Evolutionary conservation across 2,329 filamentous ascomycete species (phyloP).

Genomic region (Diplodia scrobiculata): DNA sequence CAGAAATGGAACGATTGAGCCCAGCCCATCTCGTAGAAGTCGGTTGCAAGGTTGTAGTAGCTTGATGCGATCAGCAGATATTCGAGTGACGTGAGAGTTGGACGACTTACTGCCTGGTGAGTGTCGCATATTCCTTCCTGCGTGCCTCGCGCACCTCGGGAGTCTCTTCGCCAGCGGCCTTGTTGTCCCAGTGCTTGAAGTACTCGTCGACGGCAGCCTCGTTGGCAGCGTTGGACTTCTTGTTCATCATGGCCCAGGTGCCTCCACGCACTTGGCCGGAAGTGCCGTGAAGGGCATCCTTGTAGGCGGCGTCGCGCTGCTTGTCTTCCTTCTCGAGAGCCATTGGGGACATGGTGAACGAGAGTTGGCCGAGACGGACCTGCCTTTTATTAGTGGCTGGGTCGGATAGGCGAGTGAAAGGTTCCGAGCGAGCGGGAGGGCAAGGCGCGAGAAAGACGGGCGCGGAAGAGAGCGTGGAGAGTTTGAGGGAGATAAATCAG

Average conservation of each 20-base stretch:
- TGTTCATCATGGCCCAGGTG: slow-evolving; percentile 74
- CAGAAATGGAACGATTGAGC: slow-evolving; percentile 97
- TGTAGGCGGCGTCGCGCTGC: slow-evolving; percentile 83
- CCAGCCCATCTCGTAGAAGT: slow-evolving; percentile 97
- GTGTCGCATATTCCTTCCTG: slow-evolving; percentile 83
- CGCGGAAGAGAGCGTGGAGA: slow-evolving; percentile 26
- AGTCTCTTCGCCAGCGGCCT: slow-evolving; percentile 76
- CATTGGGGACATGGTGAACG: slow-evolving; percentile 54
- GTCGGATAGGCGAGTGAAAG: slow-evolving; percentile 5
- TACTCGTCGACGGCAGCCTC: slow-evolving; percentile 85
- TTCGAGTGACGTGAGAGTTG: slow-evolving; percentile 32
- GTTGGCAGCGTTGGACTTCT: slow-evolving; percentile 77
- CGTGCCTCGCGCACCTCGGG: slow-evolving; percentile 77
- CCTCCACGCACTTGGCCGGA: slow-evolving; percentile 71
- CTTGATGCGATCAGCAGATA: slow-evolving; percentile 50
- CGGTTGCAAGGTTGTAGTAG: slow-evolving; percentile 97
- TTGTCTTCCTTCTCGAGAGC: slow-evolving; percentile 80
- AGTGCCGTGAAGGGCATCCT: slow-evolving; percentile 79
- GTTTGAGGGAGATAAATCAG: slow-evolving; percentile 25
- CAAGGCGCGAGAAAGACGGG: slow-evolving; percentile 7
- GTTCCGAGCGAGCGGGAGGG: slow-evolving; percentile 16
- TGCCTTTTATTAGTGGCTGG: slow-evolving; percentile 16
- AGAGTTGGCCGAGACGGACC: slow-evolving; percentile 11
- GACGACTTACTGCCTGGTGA: slow-evolving; percentile 81
- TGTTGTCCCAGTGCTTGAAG: slow-evolving; percentile 96